Percentiles rank a stretch among this genome's conserved stretches.
These are phyloP conservation scores for Apiotrichum mycotoxinovorans DNA, from an alignment of 1,284 basidiomycete genomes.

Conservation along the genomic window DNA sequence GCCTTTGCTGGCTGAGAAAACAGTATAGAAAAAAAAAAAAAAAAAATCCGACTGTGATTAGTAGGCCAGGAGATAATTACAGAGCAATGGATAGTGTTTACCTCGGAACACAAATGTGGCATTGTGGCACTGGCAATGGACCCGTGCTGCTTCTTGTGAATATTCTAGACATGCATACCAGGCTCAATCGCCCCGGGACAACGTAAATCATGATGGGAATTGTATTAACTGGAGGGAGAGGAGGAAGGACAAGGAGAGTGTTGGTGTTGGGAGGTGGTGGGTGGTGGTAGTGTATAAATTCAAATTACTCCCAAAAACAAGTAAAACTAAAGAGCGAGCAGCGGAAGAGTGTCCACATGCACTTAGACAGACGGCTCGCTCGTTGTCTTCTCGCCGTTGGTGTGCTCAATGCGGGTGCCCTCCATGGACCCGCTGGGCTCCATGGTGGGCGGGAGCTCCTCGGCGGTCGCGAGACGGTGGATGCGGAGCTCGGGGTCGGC, in stretches of 20 bases:
- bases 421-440: not conserved
- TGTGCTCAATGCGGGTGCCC: not conserved
- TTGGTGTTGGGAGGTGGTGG: not conserved
- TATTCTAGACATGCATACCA: not conserved
- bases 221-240: not conserved
- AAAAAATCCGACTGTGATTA: too few species aligned
- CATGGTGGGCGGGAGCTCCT: not conserved
- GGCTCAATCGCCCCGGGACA: not conserved
- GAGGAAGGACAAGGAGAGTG: not conserved
- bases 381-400: not conserved
- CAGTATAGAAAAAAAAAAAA: too few species aligned
- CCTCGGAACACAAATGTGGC: too few species aligned
- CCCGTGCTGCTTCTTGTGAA: not conserved
- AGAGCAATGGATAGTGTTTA: too few species aligned
- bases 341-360: too few species aligned
- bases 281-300: not conserved
- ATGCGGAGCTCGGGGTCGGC: slow-evolving; percentile 60
- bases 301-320: not conserved
- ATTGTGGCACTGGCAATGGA: not conserved
- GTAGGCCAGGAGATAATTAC: too few species aligned
- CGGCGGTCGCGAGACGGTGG: not conserved
- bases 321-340: not conserved
- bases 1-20: too few species aligned
- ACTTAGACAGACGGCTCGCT: too few species aligned
- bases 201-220: not conserved